Percentiles rank a stretch among this genome's conserved stretches.
These are phyloP conservation scores for Aspergillus hortae DNA, from an alignment of 2,329 filamentous ascomycete species.

Conservation along the genomic window DNA sequence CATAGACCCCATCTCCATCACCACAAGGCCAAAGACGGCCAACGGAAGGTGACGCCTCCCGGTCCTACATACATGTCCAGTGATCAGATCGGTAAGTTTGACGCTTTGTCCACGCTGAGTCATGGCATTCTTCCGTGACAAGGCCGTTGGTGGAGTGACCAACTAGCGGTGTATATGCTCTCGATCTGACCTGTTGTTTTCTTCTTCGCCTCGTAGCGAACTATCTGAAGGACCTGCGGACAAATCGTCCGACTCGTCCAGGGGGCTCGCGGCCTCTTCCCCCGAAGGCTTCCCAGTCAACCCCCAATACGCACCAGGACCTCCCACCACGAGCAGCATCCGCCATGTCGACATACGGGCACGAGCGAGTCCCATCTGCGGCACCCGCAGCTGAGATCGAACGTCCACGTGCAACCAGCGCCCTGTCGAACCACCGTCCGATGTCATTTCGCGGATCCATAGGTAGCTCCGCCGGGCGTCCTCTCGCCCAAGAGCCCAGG, in stretches of 20 bases:
- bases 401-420: conserved; percentile 37
- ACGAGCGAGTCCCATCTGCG: conserved; percentile 15
- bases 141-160: conserved; percentile 15
- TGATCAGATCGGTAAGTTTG: conserved; percentile 44
- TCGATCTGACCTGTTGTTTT: conserved; percentile 8
- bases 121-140: conserved; percentile 15
- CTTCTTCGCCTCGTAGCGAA: conserved; percentile 42
- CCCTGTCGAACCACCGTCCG: conserved; percentile 38
- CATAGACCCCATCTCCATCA: conserved; percentile 29
- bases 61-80: conserved; percentile 45
- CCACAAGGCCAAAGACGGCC: conserved; percentile 30
- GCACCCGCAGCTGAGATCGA: conserved; percentile 19
- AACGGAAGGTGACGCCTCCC: conserved; percentile 46
- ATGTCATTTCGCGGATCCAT: conserved; percentile 26
- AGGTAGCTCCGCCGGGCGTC: conserved; percentile 31
- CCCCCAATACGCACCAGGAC: conserved; percentile 22
- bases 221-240: conserved; percentile 59
- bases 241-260: conserved; percentile 54
- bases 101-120: conserved; percentile 16
- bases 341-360: conserved; percentile 37
- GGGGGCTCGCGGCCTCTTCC: conserved; percentile 60
- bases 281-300: conserved; percentile 39
- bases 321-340: conserved; percentile 42
- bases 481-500: conserved; percentile 38
- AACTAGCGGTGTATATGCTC: background rate